These are phyloP conservation scores for Coemansia sp. DNA, from an alignment of 192 early-diverging fungal species.

Conservation along the genomic window DNA sequence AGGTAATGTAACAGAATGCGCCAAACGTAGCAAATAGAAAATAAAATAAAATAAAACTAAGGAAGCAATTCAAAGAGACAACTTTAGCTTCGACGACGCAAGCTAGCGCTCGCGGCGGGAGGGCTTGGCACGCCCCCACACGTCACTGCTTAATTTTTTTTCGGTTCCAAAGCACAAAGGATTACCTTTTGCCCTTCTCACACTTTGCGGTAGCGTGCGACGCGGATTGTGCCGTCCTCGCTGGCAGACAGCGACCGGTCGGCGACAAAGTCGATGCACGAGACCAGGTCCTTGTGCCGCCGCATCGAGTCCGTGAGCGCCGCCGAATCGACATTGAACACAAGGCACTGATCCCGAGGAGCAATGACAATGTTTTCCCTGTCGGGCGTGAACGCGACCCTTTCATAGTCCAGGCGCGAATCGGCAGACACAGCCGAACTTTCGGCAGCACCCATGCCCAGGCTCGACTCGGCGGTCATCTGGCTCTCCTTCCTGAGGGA, in stretches of 20 bases:
- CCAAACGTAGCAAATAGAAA: too few relatives aligned
- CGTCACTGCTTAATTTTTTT: too few relatives aligned
- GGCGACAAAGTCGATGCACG: constrained; percentile 48
- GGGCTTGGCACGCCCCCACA: constrained; percentile 12
- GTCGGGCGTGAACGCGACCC: constrained; percentile 51
- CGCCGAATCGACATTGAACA: constrained; percentile 55
- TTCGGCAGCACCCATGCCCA: constrained; percentile 19
- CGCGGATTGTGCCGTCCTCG: constrained; percentile 54
- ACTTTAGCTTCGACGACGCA: too few relatives aligned
- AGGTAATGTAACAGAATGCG: background rate
- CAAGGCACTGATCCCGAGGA: constrained; percentile 43
- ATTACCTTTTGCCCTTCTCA: constrained; percentile 3
- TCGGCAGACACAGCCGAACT: constrained; percentile 10
- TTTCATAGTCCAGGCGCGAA: constrained; percentile 39
- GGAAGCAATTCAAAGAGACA: constrained; percentile 1
- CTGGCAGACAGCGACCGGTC: constrained; percentile 50
- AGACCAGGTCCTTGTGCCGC: constrained; percentile 53
- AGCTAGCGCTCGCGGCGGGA: background rate
- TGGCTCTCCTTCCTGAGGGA: constrained; percentile 40
- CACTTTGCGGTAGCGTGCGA: constrained; percentile 50
- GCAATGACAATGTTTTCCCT: constrained; percentile 46
- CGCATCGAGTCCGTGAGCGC: constrained; percentile 46
- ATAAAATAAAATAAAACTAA: constrained; percentile 2
- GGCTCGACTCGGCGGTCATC: constrained; percentile 45
- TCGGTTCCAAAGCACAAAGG: background rate